Base-by-base conservation (phyloP, 202 grass and related monocot species). In the Carex sylvatica region DNA sequence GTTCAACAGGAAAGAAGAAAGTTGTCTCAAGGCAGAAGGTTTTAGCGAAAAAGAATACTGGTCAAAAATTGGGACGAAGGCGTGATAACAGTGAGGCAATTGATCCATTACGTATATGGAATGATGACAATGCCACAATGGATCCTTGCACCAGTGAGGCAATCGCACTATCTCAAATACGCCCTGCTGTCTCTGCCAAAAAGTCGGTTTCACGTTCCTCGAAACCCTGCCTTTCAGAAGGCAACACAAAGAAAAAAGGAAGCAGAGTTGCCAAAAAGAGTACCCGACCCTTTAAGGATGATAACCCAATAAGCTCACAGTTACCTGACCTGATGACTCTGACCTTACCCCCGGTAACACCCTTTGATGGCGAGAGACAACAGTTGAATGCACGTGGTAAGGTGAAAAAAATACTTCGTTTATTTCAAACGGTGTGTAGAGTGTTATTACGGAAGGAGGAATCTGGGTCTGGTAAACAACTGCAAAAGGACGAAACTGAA, bases 361-460 rank as follows among this genome's bases (percentile, higher is more conserved):
- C 94, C 86, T 89, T 52, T 22, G 73, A 53, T 9, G 75, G 73
- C 7, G 70, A 86, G 14, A n/a, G 35, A 53, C 80, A 76, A 53
- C 80, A 76, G 46, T 20, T 76, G 5, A 81, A 82, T 79, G 83
- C 77, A 44, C 91, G 79, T 40, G 80, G 74, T 65, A 93, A 83
- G 84, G 83, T 95, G 10, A 90, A 62, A 78, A 93, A 78, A 81
- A 83, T 90, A 54, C 89, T 99, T 31, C 73, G 79, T 47, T 61
- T 80, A 38, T 99, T 96, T 88, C 93, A 99, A 6, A 47, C 28
- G 7, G 24, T 66, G 51, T 96, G 85, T 61, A 88, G 93, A 49
- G 93, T 91, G 85, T 31, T 95, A 55, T 83, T 86, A 52, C 88
- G 91, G 84, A 65, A 63, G 10, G 86, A 92, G 84, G 96, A 99